Conservation (phyloP, 345 rosid genomes). For the Populus pruinosa region DNA sequence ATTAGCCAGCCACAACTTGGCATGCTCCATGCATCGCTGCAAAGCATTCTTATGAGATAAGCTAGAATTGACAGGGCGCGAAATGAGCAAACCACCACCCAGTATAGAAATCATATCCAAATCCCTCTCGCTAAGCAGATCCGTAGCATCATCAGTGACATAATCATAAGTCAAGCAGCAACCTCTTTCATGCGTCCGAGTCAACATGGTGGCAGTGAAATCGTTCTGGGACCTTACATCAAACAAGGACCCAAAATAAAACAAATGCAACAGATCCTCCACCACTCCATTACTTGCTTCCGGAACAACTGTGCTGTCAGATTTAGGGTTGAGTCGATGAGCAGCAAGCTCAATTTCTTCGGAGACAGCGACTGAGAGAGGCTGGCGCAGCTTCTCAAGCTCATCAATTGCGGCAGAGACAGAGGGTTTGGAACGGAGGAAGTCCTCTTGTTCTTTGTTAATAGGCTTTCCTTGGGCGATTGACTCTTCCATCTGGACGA, state of each 20-base stretch:
- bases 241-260: conserved; percentile 78
- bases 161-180: conserved; percentile 88
- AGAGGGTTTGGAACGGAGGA: conserved; percentile 74
- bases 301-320: background rate
- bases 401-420: conserved; percentile 68
- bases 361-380: conserved; percentile 57
- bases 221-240: conserved; percentile 82
- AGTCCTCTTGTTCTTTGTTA: conserved; percentile 83
- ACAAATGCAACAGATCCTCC: conserved; percentile 68
- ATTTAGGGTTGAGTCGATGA: conserved; percentile 12
- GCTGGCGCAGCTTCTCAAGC: conserved; percentile 78
- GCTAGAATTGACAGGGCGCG: conserved; percentile 76
- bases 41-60: conserved; percentile 79
- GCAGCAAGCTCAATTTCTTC: conserved; percentile 63
- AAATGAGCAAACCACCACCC: conserved; percentile 53
- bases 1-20: conserved; percentile 66
- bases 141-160: conserved; percentile 90
- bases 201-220: conserved; percentile 68
- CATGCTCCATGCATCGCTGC: conserved; percentile 69
- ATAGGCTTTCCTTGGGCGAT: conserved; percentile 70
- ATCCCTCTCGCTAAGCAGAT: conserved; percentile 76
- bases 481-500: conserved; percentile 77
- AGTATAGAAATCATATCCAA: conserved; percentile 70
- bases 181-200: conserved; percentile 81
- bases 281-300: conserved; percentile 23